Conservation (phyloP, 2,329 filamentous ascomycete genomes). For the Elsinoe australis region DNA sequence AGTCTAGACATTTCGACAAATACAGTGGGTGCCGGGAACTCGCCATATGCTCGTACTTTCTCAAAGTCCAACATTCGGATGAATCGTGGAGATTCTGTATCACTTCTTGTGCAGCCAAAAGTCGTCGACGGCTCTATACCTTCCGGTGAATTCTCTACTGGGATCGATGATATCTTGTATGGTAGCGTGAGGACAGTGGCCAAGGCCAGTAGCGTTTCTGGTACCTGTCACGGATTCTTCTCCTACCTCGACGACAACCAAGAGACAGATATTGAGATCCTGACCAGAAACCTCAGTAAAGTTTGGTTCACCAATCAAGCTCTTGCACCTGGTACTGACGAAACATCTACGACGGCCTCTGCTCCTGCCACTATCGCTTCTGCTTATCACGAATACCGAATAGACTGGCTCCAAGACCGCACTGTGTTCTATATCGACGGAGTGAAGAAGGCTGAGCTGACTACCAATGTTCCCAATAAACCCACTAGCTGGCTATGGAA, state of each 20-base stretch:
- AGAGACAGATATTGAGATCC: constrained; percentile 66
- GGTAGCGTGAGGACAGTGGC: constrained; percentile 65
- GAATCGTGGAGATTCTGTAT: constrained; percentile 12
- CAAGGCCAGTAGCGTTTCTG: constrained; percentile 52
- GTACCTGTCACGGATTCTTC: constrained; percentile 73
- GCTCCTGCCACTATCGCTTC: constrained; percentile 55
- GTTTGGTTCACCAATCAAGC: constrained; percentile 50
- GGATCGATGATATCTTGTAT: constrained; percentile 54
- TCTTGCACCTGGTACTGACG: constrained; percentile 53
- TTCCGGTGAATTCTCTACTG: constrained; percentile 55
- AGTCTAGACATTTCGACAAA: constrained; percentile 16
- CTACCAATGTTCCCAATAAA: constrained; percentile 41
- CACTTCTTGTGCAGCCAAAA: constrained; percentile 13
- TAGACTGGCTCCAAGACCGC: constrained; percentile 58
- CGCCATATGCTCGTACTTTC: constrained; percentile 19
- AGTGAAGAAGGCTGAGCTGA: constrained; percentile 47
- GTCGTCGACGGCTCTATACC: constrained; percentile 16
- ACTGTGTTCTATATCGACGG: constrained; percentile 66
- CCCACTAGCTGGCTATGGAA: constrained; percentile 62
- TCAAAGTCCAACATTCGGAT: constrained; percentile 18
- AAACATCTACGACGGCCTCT: constrained; percentile 54
- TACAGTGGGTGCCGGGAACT: constrained; percentile 16
- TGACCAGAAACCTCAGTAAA: constrained; percentile 11
- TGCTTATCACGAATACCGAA: constrained; percentile 71
- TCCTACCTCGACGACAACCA: constrained; percentile 75